Percentiles rank a stretch among this genome's conserved stretches.
These are phyloP conservation scores for Blastobotrys capitulatus DNA, from an alignment of 1,139 yeast genomes.

Conservation along the genomic window DNA sequence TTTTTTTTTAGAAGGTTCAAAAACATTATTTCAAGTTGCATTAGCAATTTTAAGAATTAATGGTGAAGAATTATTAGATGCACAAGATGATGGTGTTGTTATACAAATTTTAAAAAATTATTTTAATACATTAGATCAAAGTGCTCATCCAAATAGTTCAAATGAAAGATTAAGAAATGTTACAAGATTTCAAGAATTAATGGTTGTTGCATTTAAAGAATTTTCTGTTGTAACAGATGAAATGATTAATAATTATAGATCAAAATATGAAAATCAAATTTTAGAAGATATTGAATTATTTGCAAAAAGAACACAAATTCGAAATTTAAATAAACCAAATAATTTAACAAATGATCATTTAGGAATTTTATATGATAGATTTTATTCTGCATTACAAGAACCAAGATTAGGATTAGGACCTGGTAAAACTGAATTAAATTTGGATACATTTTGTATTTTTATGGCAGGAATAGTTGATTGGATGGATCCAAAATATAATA, in stretches of 20 bases:
- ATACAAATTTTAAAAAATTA: slow-evolving; percentile 79
- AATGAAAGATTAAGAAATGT: slow-evolving; percentile 60
- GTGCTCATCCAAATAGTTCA: slow-evolving; percentile 70
- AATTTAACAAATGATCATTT: slow-evolving; percentile 55
- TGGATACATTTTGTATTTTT: slow-evolving; percentile 63
- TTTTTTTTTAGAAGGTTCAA: slow-evolving; percentile 85
- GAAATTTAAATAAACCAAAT: slow-evolving; percentile 72
- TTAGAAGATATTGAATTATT: slow-evolving; percentile 82
- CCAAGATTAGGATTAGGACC: slow-evolving; percentile 58
- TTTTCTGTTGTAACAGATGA: slow-evolving; percentile 76
- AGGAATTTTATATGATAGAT: slow-evolving; percentile 76
- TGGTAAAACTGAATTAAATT: slow-evolving; percentile 55
- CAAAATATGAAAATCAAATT: slow-evolving; percentile 68
- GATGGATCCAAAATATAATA: slow-evolving; percentile 37
- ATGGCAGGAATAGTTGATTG: slow-evolving; percentile 81
- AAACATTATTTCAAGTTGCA: slow-evolving; percentile 87
- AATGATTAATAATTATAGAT: slow-evolving; percentile 61
- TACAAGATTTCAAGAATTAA: slow-evolving; percentile 81
- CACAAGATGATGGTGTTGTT: slow-evolving; percentile 90
- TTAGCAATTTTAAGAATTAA: slow-evolving; percentile 80
- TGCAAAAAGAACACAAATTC: slow-evolving; percentile 84
- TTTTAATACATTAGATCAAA: slow-evolving; percentile 70
- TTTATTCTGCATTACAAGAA: slow-evolving; percentile 71
- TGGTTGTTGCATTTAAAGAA: slow-evolving; percentile 90
- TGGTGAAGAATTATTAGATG: slow-evolving; percentile 72